Percentiles rank a stretch among this genome's conserved stretches.
phyloP scores from a whole-genome alignment of 495 filamentous ascomycete species.

The Lasiosphaeris hirsuta region DNA sequence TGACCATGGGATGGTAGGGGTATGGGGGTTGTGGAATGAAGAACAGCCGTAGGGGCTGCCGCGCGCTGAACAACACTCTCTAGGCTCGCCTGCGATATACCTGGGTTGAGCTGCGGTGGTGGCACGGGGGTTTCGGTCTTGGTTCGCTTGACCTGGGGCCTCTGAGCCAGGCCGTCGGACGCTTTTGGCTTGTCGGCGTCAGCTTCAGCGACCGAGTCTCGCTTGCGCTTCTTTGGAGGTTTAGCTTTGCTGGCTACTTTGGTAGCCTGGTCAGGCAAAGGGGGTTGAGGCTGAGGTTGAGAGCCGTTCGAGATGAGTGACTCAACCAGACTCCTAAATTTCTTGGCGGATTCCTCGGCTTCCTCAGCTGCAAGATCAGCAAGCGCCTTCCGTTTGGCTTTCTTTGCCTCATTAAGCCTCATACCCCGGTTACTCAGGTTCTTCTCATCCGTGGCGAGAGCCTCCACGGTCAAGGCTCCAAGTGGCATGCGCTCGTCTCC shows the following conservation, averaged over 20 bases:
- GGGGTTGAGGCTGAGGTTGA: conserved; percentile 14
- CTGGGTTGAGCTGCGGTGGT: conserved; percentile 38
- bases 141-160: conserved; percentile 50
- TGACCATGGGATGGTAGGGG: conserved; percentile 30
- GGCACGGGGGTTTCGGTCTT: conserved; percentile 56
- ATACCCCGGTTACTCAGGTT: conserved; percentile 78
- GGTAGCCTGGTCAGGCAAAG: conserved; percentile 18
- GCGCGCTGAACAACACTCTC: conserved; percentile 40
- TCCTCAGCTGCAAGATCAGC: conserved; percentile 66
- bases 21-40: conserved; percentile 37
- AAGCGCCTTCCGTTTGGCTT: conserved; percentile 74
- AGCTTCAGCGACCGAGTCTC: conserved; percentile 46
- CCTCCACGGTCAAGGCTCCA: conserved; percentile 49
- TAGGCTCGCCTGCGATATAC: conserved; percentile 27
- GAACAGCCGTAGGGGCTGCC: conserved; percentile 12
- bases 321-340: conserved; percentile 51
- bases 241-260: conserved; percentile 31
- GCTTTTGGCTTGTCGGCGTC: conserved; percentile 28
- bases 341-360: conserved; percentile 59
- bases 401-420: conserved; percentile 91
- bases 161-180: conserved; percentile 12
- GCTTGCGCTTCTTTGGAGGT: conserved; percentile 50
- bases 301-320: conserved; percentile 42
- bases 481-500: conserved; percentile 45
- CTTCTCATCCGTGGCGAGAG: conserved; percentile 50